Evolutionary conservation across 2,329 filamentous ascomycete genomes (phyloP), one percentile per base, ranked within the genome.

Genomic region (Metarhizium guizhouense): DNA sequence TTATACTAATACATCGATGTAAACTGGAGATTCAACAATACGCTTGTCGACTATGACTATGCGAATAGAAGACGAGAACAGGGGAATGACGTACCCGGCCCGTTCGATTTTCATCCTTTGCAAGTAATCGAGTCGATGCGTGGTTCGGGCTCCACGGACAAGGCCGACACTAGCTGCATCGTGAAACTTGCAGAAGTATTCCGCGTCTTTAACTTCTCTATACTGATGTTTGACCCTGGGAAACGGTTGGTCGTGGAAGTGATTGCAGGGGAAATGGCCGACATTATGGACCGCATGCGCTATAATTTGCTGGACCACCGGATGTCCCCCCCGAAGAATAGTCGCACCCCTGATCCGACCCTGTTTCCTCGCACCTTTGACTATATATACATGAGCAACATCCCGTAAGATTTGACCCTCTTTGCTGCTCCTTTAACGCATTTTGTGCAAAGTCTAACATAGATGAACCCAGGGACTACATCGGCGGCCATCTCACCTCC

Each of bases 311-410:
- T 68, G 13, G 59, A 65, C 20, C 58, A 62, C 16, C 56, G 60
- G 6, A n/a, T 47, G 42, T 25, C 51, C 5, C 45, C 14, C 43
- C 42, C 47, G 47, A 53, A 16, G 18, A n/a, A 47, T 25, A 25
- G 43, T 6, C n/a, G 8, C 6, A 49, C 48, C n/a, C 49, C 59
- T 14, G 59, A 63, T 54, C 56, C 60, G 13, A 60, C 56, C 14
- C 54, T 34, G 2, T 69, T 65, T 58, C 67, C 65, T 3, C 53
- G 54, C 10, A 55, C 48, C 14, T 68, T 65, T 52, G 65, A 68
- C 49, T 52, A 62, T 7, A 63, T 68, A 8, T 63, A 67, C 42
- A 60, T 66, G 63, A 68, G 64, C 61, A 68, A 68, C 40, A 60
- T 67, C 18, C 65, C 66, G 61, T 66, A 59, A 55, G 62, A 42